Conservation (phyloP, 208 protist genomes). For the Crithidia bombi region DNA sequence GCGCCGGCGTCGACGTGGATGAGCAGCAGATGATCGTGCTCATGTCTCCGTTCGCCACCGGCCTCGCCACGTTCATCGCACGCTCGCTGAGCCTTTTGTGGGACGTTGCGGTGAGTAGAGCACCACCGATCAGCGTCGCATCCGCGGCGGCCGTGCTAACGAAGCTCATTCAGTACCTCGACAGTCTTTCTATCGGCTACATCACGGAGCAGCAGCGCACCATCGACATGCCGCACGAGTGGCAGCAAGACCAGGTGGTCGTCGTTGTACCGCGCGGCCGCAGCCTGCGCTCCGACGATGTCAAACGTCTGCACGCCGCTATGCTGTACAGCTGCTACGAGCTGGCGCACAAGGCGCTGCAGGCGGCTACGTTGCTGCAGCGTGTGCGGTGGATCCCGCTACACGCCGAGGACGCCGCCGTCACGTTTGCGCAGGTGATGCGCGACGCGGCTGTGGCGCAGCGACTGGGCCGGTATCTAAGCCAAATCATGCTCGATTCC, state of each 20-base stretch:
- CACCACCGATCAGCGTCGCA: slow-evolving; percentile 26
- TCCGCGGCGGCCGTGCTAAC: slow-evolving; percentile 21
- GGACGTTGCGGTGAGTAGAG: slow-evolving; percentile 49
- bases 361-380: slow-evolving; percentile 66
- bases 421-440: slow-evolving; percentile 81
- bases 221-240: slow-evolving; percentile 50
- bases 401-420: slow-evolving; percentile 44
- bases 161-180: slow-evolving; percentile 33
- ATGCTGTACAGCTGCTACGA: slow-evolving; percentile 49
- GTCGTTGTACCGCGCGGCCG: slow-evolving; percentile 39
- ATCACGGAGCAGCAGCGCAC: slow-evolving; percentile 29
- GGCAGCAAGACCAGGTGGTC: slow-evolving; percentile 47
- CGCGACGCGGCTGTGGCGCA: slow-evolving; percentile 68
- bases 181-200: slow-evolving; percentile 35
- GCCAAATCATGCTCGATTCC: slow-evolving; percentile 53
- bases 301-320: slow-evolving; percentile 53
- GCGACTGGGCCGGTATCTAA: slow-evolving; percentile 66
- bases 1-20: slow-evolving; percentile 19
- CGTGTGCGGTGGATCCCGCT: slow-evolving; percentile 59
- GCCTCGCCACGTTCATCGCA: slow-evolving; percentile 60
- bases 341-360: slow-evolving; percentile 56
- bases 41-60: slow-evolving; percentile 73
- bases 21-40: slow-evolving; percentile 55
- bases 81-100: slow-evolving; percentile 77
- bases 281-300: slow-evolving; percentile 44